Percentiles rank a stretch among this genome's conserved stretches.
These are phyloP conservation scores for Sphagnum tenellum DNA, from an alignment of 225 moss, liverwort and hornwort genomes.

Conservation along the genomic window DNA sequence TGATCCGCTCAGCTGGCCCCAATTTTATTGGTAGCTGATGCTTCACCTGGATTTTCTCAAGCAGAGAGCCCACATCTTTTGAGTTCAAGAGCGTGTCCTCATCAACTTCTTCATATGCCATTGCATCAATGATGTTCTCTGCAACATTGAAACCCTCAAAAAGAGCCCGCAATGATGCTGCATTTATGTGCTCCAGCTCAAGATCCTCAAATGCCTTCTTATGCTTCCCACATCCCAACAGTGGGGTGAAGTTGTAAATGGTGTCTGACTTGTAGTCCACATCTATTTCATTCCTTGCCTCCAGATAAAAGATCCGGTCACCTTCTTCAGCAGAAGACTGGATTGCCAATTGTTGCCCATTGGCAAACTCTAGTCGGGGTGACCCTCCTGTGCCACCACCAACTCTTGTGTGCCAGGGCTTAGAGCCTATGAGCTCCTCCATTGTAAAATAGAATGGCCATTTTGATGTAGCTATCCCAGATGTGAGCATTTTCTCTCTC, in stretches of 20 bases:
- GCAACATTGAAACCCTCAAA: conserved; percentile 37
- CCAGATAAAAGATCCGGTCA: conserved; percentile 25
- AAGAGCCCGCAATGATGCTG: conserved; percentile 22
- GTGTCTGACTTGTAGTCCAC: conserved; percentile 40
- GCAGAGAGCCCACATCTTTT: conserved; percentile 20
- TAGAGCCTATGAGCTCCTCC: conserved; percentile 45
- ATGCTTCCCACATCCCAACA: conserved; percentile 29
- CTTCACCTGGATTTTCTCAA: conserved; percentile 37
- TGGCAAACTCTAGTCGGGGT: conserved; percentile 17
- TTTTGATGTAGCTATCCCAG: conserved; percentile 29
- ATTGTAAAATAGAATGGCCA: conserved; percentile 43
- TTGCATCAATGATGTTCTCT: conserved; percentile 28
- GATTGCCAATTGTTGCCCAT: conserved; percentile 21
- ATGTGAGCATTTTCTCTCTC: conserved; percentile 32
- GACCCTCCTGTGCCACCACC: conserved; percentile 5
- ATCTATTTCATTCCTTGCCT: conserved; percentile 14
- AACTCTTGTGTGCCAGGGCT: conserved; percentile 27
- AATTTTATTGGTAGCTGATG: conserved; percentile 41
- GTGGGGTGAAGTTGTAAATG: conserved; percentile 26
- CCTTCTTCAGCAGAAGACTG: conserved; percentile 38
- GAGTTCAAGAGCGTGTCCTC: conserved; percentile 37
- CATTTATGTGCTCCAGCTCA: conserved; percentile 40
- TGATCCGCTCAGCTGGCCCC: conserved; percentile 39
- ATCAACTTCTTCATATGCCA: conserved; percentile 45
- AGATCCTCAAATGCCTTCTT: conserved; percentile 32